Evolutionary conservation across 306 rosid species (phyloP), one percentile per base, ranked within the genome.

Genomic region (Cicer judaicum): DNA sequence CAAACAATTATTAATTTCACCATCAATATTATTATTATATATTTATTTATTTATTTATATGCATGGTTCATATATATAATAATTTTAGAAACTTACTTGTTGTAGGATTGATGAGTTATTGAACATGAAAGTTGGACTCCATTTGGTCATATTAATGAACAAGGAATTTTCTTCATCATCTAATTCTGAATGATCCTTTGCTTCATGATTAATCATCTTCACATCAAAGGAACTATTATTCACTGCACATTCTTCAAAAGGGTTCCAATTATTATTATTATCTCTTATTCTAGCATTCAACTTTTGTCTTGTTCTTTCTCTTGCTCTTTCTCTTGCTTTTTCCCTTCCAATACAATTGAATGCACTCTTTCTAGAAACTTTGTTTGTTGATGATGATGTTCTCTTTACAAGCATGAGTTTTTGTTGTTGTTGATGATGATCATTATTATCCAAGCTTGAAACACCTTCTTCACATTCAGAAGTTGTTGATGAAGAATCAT

Each of bases 381-480:
- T 12, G 2, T 42, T 43, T 71, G 59, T 65, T 74, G 54, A 68
- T 42, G 19, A 18, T 18, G 19, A 18, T 18, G n/a, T n/a, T n/a
- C 55, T 83, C 78, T 76, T 75, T 36, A 7, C 13, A 60, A 16
- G 21, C 39, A 11, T 43, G 44, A 10, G 18, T 10, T 78, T 47
- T 39, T 77, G 68, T 14, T 39, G 62, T 15, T 64, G 79, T n/a
- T 77, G 69, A n/a, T 43, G 60, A 14, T 73, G 82, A 70, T 71
- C 84, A 29, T 79, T 90, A 56, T 89, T 86, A 9, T 88, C 88
- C 70, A 84, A 73, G 19, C 95, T 78, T 0, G 96, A 89, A 18
- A 85, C 84, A 4, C 85, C 96, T 79, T 90, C 98, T 76, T 89
- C 96, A 24, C 96, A 79, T 34, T 92, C 98, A 0, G 98, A 93